phyloP scores from a whole-genome alignment of 805 yeast genomes.

The Saccharomycopsis vini region DNA sequence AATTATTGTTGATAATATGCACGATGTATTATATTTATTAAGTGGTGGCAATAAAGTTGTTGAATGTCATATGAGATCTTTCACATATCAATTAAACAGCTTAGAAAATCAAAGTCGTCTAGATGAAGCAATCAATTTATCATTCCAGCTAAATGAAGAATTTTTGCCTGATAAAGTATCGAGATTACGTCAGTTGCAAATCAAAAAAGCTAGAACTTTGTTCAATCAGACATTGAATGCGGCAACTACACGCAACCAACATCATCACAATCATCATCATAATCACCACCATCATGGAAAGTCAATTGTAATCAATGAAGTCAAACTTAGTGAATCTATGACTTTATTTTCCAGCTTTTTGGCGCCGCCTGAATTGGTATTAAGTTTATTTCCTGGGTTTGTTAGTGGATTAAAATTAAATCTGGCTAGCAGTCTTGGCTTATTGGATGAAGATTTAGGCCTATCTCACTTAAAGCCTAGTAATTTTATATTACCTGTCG shows the following conservation, averaged over 20 bases:
- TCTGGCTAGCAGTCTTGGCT: too few relatives aligned
- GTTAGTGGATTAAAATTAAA: too few relatives aligned
- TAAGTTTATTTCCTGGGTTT: slow-evolving; percentile 36
- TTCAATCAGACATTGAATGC: background rate
- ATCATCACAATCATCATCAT: too few relatives aligned
- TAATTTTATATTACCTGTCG: too few relatives aligned
- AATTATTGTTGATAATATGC: background rate
- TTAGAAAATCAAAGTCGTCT: slow-evolving; percentile 26
- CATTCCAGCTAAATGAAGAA: slow-evolving; percentile 26
- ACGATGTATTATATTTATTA: background rate
- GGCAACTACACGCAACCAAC: background rate
- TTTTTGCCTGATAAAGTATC: slow-evolving; percentile 26
- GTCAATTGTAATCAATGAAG: too few relatives aligned
- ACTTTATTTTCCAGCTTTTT: slow-evolving; percentile 40
- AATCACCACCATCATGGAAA: too few relatives aligned
- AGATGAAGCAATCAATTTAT: slow-evolving; percentile 37
- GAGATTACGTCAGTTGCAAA: slow-evolving; percentile 36
- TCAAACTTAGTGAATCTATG: slow-evolving; percentile 32
- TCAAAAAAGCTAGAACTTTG: slow-evolving; percentile 28
- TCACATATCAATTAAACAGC: slow-evolving; percentile 27
- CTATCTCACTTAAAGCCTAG: too few relatives aligned
- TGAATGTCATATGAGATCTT: slow-evolving; percentile 25
- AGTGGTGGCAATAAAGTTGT: slow-evolving; percentile 19
- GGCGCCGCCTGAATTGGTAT: slow-evolving; percentile 51
- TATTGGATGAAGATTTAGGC: too few relatives aligned